Evolutionary conservation across 129 eudicot species (phyloP).

Genomic region (Lactuca saligna): DNA sequence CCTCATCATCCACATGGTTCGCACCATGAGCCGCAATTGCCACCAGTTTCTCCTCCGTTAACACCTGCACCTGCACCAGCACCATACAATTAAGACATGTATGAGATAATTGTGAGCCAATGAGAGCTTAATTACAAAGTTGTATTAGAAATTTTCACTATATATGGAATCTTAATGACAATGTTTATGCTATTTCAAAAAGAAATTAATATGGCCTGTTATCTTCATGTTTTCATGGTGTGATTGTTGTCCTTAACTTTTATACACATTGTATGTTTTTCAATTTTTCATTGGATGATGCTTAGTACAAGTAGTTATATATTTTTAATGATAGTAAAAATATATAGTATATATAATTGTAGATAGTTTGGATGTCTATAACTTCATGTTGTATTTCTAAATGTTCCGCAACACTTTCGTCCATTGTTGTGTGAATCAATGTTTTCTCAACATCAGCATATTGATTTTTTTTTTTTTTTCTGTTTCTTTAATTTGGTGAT

Average conservation of each 20-base stretch:
- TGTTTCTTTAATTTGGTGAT: background rate
- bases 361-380: background rate
- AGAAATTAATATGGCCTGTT: conserved; percentile 1
- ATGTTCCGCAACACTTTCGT: background rate
- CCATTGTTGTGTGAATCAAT: background rate
- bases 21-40: conserved; percentile 20
- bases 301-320: too few species aligned
- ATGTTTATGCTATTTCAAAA: background rate
- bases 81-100: background rate
- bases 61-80: conserved; percentile 14
- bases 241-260: background rate
- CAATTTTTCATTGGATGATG: background rate
- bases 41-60: conserved; percentile 12
- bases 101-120: conserved; percentile 1
- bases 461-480: background rate
- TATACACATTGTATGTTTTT: background rate
- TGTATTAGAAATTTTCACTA: background rate
- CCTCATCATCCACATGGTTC: conserved; percentile 28
- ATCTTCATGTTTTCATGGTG: background rate
- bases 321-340: too few species aligned
- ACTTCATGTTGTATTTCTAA: background rate
- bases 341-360: too few species aligned
- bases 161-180: conserved; percentile 6
- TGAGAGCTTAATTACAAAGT: background rate
- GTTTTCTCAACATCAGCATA: background rate